These are phyloP conservation scores for Phytophthora agathidicida DNA, from an alignment of 352 stramenopile species.

Conservation along the genomic window DNA sequence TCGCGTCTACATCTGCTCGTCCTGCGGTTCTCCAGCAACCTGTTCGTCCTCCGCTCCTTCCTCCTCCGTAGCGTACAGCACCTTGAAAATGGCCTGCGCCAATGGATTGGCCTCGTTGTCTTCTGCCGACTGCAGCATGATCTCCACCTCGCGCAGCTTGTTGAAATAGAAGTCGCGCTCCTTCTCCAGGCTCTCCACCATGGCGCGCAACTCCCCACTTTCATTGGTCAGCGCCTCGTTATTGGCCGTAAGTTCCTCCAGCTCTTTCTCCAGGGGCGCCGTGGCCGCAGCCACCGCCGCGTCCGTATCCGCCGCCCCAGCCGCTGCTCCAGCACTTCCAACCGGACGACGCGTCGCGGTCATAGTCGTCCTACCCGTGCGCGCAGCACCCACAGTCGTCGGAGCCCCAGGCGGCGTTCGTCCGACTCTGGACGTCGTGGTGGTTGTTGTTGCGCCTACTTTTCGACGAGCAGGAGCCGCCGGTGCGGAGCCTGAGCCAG, in stretches of 20 bases:
- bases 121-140: slow-evolving; percentile 90
- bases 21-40: slow-evolving; percentile 47
- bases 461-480: slow-evolving; percentile 50
- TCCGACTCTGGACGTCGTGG: slow-evolving; percentile 35
- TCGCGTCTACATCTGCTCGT: slow-evolving; percentile 55
- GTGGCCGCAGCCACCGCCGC: slow-evolving; percentile 39
- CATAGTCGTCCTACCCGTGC: slow-evolving; percentile 26
- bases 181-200: slow-evolving; percentile 91
- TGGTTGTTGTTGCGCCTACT: slow-evolving; percentile 24
- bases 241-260: slow-evolving; percentile 70
- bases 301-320: slow-evolving; percentile 27
- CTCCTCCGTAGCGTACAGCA: slow-evolving; percentile 84
- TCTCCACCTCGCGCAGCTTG: slow-evolving; percentile 98
- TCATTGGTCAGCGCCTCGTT: slow-evolving; percentile 83
- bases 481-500: slow-evolving; percentile 6
- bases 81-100: slow-evolving; percentile 82
- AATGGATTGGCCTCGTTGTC: slow-evolving; percentile 62
- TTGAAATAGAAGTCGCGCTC: slow-evolving; percentile 99
- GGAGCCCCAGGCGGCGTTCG: slow-evolving; percentile 59
- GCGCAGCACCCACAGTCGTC: slow-evolving; percentile 19
- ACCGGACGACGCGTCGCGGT: slow-evolving; percentile 38
- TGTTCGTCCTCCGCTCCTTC: slow-evolving; percentile 55
- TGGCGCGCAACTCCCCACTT: slow-evolving; percentile 72
- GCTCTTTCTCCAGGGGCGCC: slow-evolving; percentile 66
- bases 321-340: slow-evolving; percentile 27